A percentile compares a stretch with the other conserved stretches of the same genome.
phyloP scores from a whole-genome alignment of 495 filamentous ascomycete species.

The Umbilicaria muhlenbergii region DNA sequence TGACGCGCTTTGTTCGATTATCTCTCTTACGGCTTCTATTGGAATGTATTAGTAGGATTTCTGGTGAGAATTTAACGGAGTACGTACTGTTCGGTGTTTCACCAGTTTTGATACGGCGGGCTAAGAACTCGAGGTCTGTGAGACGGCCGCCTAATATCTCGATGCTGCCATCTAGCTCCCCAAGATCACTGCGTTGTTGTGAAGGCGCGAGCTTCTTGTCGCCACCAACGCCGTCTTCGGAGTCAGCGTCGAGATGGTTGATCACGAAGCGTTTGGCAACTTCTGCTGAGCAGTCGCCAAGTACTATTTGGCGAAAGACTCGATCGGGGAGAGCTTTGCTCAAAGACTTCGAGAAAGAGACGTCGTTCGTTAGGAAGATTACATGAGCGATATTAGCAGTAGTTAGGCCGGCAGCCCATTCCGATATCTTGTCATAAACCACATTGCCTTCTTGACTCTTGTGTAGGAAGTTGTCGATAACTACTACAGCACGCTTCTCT shows the following conservation, averaged over 20 bases:
- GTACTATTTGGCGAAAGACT: constrained; percentile 68
- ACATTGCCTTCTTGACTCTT: constrained; percentile 54
- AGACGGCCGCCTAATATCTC: constrained; percentile 70
- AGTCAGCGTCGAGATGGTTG: constrained; percentile 50
- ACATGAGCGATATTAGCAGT: constrained; percentile 88
- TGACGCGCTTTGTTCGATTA: constrained; percentile 70
- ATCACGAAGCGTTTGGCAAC: constrained; percentile 84
- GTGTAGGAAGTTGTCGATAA: constrained; percentile 90
- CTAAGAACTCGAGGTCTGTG: constrained; percentile 85
- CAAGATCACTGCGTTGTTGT: constrained; percentile 27
- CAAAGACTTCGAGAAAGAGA: constrained; percentile 76
- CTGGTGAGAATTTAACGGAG: neutral
- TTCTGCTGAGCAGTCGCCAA: constrained; percentile 74
- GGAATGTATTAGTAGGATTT: constrained; percentile 8
- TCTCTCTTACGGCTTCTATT: constrained; percentile 69
- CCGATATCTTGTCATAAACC: constrained; percentile 78
- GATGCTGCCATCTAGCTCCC: constrained; percentile 70
- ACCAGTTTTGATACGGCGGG: constrained; percentile 77
- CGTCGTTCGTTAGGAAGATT: constrained; percentile 88
- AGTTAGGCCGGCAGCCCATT: constrained; percentile 83
- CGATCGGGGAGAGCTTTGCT: constrained; percentile 80
- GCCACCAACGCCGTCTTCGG: constrained; percentile 21
- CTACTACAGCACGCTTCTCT: constrained; percentile 66
- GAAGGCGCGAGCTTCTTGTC: constrained; percentile 21
- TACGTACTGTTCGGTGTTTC: constrained; percentile 54